Evolutionary conservation across 2,329 filamentous ascomycete genomes (phyloP).

Genomic region (Aspergillus pseudonomiae): DNA sequence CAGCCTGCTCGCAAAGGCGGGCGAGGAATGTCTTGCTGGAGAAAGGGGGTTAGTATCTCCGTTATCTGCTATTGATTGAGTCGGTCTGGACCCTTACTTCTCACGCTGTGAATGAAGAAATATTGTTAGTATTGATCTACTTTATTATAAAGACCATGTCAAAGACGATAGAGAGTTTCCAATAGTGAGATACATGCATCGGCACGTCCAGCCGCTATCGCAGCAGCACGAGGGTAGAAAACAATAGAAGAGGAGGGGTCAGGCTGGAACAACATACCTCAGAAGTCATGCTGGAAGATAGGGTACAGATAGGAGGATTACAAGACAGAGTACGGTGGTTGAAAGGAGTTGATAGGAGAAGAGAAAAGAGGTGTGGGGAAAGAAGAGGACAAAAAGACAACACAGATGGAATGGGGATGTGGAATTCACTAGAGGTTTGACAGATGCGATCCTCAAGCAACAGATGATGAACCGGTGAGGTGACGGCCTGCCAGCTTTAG

Average conservation of each 20-base stretch:
- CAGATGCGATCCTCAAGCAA: slow-evolving; percentile 28
- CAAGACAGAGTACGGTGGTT: slow-evolving; percentile 26
- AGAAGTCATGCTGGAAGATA: slow-evolving; percentile 59
- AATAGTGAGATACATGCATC: background rate
- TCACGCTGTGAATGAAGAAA: slow-evolving; percentile 61
- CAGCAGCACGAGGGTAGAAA: slow-evolving; percentile 27
- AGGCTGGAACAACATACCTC: slow-evolving; percentile 57
- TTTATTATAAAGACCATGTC: slow-evolving; percentile 5
- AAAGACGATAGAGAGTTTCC: slow-evolving; percentile 19
- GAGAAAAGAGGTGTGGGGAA: slow-evolving; percentile 14
- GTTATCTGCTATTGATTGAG: slow-evolving; percentile 20
- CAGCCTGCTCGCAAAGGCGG: slow-evolving; percentile 99
- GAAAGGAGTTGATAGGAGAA: slow-evolving; percentile 19
- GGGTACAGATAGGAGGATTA: slow-evolving; percentile 51
- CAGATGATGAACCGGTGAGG: slow-evolving; percentile 31
- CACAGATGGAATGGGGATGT: slow-evolving; percentile 15
- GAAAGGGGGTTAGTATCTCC: slow-evolving; percentile 38
- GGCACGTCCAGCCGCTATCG: slow-evolving; percentile 18
- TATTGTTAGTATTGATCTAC: slow-evolving; percentile 28
- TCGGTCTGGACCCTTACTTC: slow-evolving; percentile 58
- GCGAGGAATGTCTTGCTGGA: slow-evolving; percentile 98
- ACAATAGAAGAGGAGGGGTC: slow-evolving; percentile 37
- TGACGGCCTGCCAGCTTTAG: slow-evolving; percentile 30
- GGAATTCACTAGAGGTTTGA: slow-evolving; percentile 21
- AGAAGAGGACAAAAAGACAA: slow-evolving; percentile 14